Evolutionary conservation across 2,329 filamentous ascomycete species (phyloP).

Genomic region (Diaporthe nobilis): DNA sequence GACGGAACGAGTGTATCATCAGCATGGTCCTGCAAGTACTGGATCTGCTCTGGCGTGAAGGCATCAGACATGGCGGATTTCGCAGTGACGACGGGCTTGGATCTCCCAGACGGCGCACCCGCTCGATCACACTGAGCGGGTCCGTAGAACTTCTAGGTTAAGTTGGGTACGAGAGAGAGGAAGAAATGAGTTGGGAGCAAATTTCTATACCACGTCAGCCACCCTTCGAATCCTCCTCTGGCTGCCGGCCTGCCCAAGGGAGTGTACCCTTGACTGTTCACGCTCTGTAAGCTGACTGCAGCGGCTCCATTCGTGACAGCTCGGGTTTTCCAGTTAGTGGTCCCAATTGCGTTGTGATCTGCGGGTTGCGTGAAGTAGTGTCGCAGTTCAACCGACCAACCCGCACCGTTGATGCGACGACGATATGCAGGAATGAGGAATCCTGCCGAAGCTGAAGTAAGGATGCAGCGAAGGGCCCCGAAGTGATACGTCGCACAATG

Average conservation of each 20-base stretch:
- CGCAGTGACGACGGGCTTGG: neutral
- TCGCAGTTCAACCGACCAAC: neutral
- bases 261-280: no score
- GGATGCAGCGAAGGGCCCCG: neutral
- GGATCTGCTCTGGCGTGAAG: neutral
- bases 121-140: neutral
- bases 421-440: neutral
- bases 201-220: neutral
- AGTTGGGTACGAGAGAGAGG: neutral
- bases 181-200: neutral
- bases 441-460: neutral
- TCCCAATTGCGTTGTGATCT: neutral
- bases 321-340: neutral
- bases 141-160: neutral
- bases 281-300: neutral
- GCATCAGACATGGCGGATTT: neutral
- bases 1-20: neutral
- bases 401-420: neutral
- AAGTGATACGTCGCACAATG: neutral
- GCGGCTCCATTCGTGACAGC: neutral
- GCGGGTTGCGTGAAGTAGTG: neutral
- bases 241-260: no score
- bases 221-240: neutral
- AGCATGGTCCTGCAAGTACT: neutral
- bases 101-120: neutral